These are phyloP conservation scores for Botrytis pseudocinerea DNA, from an alignment of 2,329 filamentous ascomycete genomes.

Conservation along the genomic window DNA sequence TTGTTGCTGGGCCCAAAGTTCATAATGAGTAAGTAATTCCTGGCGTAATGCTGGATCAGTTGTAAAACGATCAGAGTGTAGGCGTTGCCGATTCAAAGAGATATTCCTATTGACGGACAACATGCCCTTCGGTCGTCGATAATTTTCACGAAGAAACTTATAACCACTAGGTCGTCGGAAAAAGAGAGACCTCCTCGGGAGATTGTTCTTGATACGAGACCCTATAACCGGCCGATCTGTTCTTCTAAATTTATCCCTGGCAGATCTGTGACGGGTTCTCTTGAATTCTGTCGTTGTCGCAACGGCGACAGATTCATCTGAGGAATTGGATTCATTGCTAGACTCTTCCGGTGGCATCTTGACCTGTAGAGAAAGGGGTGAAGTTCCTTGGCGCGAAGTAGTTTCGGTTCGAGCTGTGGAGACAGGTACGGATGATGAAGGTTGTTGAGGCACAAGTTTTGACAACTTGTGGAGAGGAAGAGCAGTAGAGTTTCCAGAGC, in stretches of 20 bases:
- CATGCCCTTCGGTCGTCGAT: background rate
- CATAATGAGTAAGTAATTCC: conserved; percentile 7
- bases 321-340: background rate
- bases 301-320: background rate
- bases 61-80: background rate
- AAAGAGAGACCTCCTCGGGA: too few relatives aligned
- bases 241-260: background rate
- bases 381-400: background rate
- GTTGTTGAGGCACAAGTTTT: background rate
- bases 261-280: background rate
- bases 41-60: background rate
- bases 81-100: background rate
- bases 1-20: conserved; percentile 11
- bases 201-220: background rate
- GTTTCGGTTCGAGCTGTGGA: background rate
- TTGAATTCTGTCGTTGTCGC: background rate
- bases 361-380: background rate
- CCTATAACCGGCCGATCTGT: too few relatives aligned
- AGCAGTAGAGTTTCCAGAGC: too few relatives aligned
- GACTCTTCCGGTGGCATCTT: background rate
- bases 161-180: background rate
- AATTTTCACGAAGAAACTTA: background rate
- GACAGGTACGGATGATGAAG: background rate
- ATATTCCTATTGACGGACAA: background rate
- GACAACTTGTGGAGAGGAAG: background rate